Base-by-base conservation (phyloP, 352 stramenopile genomes). In the Phytophthora agathidicida region DNA sequence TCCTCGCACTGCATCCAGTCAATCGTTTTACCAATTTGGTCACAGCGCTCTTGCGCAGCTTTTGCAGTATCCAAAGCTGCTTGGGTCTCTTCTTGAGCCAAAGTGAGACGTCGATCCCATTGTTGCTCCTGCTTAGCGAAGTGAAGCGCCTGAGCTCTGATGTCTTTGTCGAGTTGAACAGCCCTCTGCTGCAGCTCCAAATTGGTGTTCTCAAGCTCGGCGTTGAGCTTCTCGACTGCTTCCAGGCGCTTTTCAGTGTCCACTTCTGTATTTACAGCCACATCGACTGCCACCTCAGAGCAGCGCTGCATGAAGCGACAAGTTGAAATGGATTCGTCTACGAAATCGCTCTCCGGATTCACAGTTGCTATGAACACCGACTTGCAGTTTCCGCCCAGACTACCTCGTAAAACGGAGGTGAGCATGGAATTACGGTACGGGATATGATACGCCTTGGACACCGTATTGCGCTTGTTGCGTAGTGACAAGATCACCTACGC, bases 351-450 rank as follows among this genome's bases (percentile, higher is more conserved):
- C 54, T 99, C 96, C 0, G 90, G 83, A 53, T 96, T 98, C 16
- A 99, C 83, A 9, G 91, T 98, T 7, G 96, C 96, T 54, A 99
- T 95, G 80, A 99, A 98, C 0, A 97, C 86, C 3, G 96, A 98
- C 65, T 98, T 98, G 80, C 95, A 98, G 73, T 99, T 99, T 27
- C 96, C 96, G 7, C 96, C 96, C 6, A 99, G 75, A 48, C 74
- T 96, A 28, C 98, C 96, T 16, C 96, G 80, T 17, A 99, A 66
- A 2, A 99, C 93, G 2, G 91, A 97, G 36, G 96, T 99, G 72
- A 99, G 95, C 92, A 98, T 98, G 27, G 88, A 97, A 66, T 99
- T 98, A 26, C 96, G 83, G 64, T 99, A 99, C 5, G 96, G 96
- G 37, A 98, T 82, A 60, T 98, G 96, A 37, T 81, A 86, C 2